These are phyloP conservation scores for Daldinia loculata DNA, from an alignment of 495 filamentous ascomycete species.

Conservation along the genomic window DNA sequence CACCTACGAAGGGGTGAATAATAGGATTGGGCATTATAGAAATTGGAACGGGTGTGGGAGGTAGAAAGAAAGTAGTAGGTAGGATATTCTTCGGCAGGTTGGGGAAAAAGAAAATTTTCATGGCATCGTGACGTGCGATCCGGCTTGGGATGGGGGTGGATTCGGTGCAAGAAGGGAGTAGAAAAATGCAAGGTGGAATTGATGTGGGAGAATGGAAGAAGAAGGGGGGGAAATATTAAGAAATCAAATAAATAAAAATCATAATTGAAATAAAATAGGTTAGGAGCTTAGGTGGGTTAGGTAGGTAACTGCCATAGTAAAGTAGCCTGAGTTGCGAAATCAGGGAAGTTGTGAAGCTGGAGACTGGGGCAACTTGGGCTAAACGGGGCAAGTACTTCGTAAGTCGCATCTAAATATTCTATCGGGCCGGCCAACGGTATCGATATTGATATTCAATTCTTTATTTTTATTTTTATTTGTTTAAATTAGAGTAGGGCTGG, in stretches of 20 bases:
- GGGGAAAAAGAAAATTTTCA: slow-evolving; percentile 41
- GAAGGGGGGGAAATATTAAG: slow-evolving; percentile 8
- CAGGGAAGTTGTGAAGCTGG: slow-evolving; percentile 10
- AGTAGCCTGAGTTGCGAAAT: slow-evolving; percentile 6
- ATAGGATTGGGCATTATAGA: slow-evolving; percentile 36
- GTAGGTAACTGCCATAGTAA: slow-evolving; percentile 1
- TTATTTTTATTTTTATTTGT: slow-evolving; percentile 19
- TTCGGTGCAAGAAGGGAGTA: slow-evolving; percentile 31
- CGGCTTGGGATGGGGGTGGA: slow-evolving; percentile 36
- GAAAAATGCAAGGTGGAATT: slow-evolving; percentile 24
- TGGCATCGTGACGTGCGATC: slow-evolving; percentile 39
- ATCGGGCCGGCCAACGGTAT: slow-evolving; percentile 35
- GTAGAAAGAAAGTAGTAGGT: background rate
- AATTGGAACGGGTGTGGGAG: slow-evolving; percentile 22
- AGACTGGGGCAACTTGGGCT: slow-evolving; percentile 11
- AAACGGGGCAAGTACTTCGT: slow-evolving; percentile 25
- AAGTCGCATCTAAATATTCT: slow-evolving; percentile 26
- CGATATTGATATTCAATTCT: slow-evolving; percentile 33
- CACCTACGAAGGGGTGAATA: slow-evolving; percentile 24
- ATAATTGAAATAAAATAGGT: slow-evolving; percentile 19
- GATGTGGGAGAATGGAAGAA: slow-evolving; percentile 12
- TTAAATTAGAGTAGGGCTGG: slow-evolving; percentile 39
- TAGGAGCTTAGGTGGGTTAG: slow-evolving; percentile 5
- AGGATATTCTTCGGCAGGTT: slow-evolving; percentile 37
- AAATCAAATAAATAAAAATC: slow-evolving; percentile 6